Percentiles rank a stretch among this genome's conserved stretches.
Conservation (phyloP, 805 yeast species). For the Jamesozyma lodderae region DNA sequence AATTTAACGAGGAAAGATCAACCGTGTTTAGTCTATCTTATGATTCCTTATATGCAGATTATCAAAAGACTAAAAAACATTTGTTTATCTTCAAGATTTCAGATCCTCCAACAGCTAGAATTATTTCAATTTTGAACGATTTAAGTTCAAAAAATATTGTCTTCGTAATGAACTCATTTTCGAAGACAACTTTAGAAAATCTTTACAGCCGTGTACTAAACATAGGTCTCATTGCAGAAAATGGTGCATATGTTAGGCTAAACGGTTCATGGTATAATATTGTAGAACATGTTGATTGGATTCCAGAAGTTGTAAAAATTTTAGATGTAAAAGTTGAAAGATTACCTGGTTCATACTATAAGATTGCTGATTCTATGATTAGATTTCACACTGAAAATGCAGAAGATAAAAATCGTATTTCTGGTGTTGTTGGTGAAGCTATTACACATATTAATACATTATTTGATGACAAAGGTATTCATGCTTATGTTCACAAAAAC, state of each 20-base stretch:
- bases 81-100: slow-evolving; percentile 41
- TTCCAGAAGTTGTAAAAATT: slow-evolving; percentile 27
- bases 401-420: slow-evolving; percentile 52
- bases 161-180: slow-evolving; percentile 60
- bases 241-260: slow-evolving; percentile 69
- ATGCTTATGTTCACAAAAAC: slow-evolving; percentile 65
- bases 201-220: slow-evolving; percentile 57
- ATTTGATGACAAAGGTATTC: slow-evolving; percentile 54
- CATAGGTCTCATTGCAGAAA: slow-evolving; percentile 81
- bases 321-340: slow-evolving; percentile 48
- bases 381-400: slow-evolving; percentile 68
- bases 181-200: slow-evolving; percentile 55
- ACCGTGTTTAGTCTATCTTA: slow-evolving; percentile 29
- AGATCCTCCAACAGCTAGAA: slow-evolving; percentile 53
- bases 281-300: slow-evolving; percentile 43
- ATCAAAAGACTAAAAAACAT: slow-evolving; percentile 29
- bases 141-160: slow-evolving; percentile 59
- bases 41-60: slow-evolving; percentile 23
- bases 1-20: slow-evolving; percentile 36
- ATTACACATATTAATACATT: slow-evolving; percentile 77
- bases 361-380: slow-evolving; percentile 66
- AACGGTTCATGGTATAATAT: slow-evolving; percentile 54
- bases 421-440: slow-evolving; percentile 69
- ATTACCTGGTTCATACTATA: slow-evolving; percentile 67
- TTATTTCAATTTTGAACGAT: slow-evolving; percentile 48